Percentiles rank a stretch among this genome's conserved stretches.
Evolutionary conservation across 192 early-diverging fungal genomes (phyloP).

Genomic region (Coemansia aciculifera): DNA sequence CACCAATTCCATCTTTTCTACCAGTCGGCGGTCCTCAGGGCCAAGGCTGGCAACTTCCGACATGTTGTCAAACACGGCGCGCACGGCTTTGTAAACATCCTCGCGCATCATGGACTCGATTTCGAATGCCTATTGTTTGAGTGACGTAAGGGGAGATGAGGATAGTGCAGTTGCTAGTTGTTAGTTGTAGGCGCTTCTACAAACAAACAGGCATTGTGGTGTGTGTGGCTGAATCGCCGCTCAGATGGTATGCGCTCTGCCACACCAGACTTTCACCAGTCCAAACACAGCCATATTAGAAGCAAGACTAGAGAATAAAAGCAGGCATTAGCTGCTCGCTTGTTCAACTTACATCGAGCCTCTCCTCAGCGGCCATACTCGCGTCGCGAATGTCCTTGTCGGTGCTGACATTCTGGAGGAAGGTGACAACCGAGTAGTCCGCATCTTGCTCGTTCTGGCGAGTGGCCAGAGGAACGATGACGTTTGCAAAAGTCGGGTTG

Average conservation of each 20-base stretch:
- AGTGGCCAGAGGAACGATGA: slow-evolving; percentile 43
- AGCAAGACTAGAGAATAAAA: too few species aligned
- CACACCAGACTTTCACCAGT: not conserved
- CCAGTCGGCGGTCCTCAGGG: slow-evolving; percentile 67
- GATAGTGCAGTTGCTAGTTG: not conserved
- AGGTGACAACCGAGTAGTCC: slow-evolving; percentile 37
- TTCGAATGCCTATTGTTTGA: slow-evolving; percentile 53
- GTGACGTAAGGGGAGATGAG: not conserved
- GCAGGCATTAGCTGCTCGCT: not conserved
- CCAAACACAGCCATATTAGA: not conserved
- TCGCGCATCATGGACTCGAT: slow-evolving; percentile 66
- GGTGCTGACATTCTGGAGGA: slow-evolving; percentile 52
- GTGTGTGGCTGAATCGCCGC: slow-evolving; percentile 1
- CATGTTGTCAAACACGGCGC: slow-evolving; percentile 54
- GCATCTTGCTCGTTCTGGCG: slow-evolving; percentile 42
- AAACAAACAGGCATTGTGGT: not conserved
- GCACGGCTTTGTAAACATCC: slow-evolving; percentile 65
- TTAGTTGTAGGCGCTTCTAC: not conserved
- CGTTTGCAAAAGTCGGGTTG: slow-evolving; percentile 52
- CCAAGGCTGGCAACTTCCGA: slow-evolving; percentile 53
- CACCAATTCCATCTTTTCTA: slow-evolving; percentile 64
- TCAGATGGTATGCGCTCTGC: not conserved
- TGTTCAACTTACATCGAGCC: slow-evolving; percentile 52
- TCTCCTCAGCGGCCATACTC: slow-evolving; percentile 62
- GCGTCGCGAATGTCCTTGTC: slow-evolving; percentile 69